These are phyloP conservation scores for Silybum marianum DNA, from an alignment of 129 eudicot species.

Conservation along the genomic window DNA sequence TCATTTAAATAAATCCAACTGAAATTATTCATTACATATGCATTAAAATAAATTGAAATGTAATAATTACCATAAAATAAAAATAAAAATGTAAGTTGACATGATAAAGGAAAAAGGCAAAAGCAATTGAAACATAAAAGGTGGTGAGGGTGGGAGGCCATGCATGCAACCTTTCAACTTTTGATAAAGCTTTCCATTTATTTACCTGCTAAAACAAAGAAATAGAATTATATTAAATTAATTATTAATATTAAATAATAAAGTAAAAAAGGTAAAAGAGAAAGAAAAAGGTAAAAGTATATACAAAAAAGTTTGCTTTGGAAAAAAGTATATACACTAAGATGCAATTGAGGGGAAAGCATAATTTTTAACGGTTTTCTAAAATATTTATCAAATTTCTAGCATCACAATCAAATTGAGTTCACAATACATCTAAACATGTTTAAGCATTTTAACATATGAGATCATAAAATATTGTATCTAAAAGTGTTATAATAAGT, in stretches of 20 bases:
- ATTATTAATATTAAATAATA: slow-evolving; percentile 4
- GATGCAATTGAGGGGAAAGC: slow-evolving; percentile 21
- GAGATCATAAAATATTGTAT: too few species aligned
- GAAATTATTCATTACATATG: background rate
- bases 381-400: background rate
- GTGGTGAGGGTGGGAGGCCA: slow-evolving; percentile 36
- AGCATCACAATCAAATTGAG: too few species aligned
- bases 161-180: slow-evolving; percentile 42
- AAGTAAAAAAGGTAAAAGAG: slow-evolving; percentile 9
- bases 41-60: background rate
- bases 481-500: background rate
- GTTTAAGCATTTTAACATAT: too few species aligned
- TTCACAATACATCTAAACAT: too few species aligned
- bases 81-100: slow-evolving; percentile 15
- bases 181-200: slow-evolving; percentile 35
- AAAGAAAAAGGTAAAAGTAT: slow-evolving; percentile 37
- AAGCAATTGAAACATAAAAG: slow-evolving; percentile 20
- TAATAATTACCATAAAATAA: slow-evolving; percentile 14
- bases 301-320: slow-evolving; percentile 32
- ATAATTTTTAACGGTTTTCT: background rate
- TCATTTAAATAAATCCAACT: background rate
- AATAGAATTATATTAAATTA: background rate
- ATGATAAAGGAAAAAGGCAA: slow-evolving; percentile 21
- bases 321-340: slow-evolving; percentile 37
- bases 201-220: slow-evolving; percentile 31